Percentiles rank a stretch among this genome's conserved stretches.
Evolutionary conservation across 768 basidiomycete species (phyloP).

Genomic region (Amanita pallidorosea): DNA sequence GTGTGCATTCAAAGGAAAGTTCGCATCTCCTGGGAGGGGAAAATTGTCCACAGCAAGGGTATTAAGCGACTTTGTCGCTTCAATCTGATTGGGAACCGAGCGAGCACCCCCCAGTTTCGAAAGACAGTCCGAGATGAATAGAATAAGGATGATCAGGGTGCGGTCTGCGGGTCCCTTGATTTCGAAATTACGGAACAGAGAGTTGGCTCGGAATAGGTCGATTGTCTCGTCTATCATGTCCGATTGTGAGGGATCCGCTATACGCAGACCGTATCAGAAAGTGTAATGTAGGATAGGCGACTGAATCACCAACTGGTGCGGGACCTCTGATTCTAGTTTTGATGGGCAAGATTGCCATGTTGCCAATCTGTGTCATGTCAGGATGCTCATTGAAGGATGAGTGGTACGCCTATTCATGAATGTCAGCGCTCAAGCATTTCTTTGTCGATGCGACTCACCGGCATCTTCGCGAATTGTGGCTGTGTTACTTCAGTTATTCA

Average conservation of each 20-base stretch:
- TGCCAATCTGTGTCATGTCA: constrained; percentile 79
- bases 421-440: constrained; percentile 3
- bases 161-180: constrained; percentile 98
- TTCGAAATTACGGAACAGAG: constrained; percentile 98
- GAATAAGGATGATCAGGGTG: constrained; percentile 91
- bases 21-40: constrained; percentile 90
- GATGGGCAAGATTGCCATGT: constrained; percentile 84
- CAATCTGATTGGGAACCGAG: constrained; percentile 61
- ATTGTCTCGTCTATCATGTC: constrained; percentile 96
- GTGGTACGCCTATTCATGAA: constrained; percentile 75
- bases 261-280: constrained; percentile 7
- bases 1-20: constrained; percentile 86
- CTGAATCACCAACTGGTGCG: constrained; percentile 60
- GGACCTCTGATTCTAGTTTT: constrained; percentile 88
- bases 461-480: constrained; percentile 31
- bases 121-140: constrained; percentile 96
- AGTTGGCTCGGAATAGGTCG: constrained; percentile 96
- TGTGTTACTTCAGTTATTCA: neutral
- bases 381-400: constrained; percentile 83
- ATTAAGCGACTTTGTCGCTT: constrained; percentile 80
- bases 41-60: constrained; percentile 93
- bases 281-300: constrained; percentile 8
- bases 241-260: constrained; percentile 68
- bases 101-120: constrained; percentile 74
- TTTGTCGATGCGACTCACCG: constrained; percentile 27